phyloP scores from a whole-genome alignment of 2,329 filamentous ascomycete species.

The Eurotiales sp. region DNA sequence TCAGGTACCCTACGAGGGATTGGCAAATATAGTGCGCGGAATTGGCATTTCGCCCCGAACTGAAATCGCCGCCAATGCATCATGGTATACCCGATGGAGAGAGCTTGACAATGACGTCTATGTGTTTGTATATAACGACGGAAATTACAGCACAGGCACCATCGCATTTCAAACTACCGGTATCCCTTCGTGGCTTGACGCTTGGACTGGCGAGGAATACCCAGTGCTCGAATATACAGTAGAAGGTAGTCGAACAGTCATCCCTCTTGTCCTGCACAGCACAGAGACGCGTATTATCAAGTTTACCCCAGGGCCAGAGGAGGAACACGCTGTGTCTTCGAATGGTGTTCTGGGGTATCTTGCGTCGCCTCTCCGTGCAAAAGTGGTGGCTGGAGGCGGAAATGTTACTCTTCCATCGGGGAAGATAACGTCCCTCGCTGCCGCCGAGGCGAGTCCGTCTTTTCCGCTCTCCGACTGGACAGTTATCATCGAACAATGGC shows the following conservation, averaged over 20 bases:
- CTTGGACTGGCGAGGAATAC: slow-evolving; percentile 40
- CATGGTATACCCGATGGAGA: slow-evolving; percentile 38
- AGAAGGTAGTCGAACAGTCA: slow-evolving; percentile 23
- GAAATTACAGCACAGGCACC: slow-evolving; percentile 19
- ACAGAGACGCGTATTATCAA: slow-evolving; percentile 41
- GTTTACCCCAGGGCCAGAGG: slow-evolving; percentile 21
- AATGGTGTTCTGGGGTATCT: not conserved
- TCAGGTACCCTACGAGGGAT: slow-evolving; percentile 24
- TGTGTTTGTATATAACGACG: slow-evolving; percentile 41
- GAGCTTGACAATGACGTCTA: slow-evolving; percentile 27
- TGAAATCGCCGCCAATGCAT: slow-evolving; percentile 23
- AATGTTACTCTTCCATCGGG: slow-evolving; percentile 7
- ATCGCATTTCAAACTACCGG: slow-evolving; percentile 29
- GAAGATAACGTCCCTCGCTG: slow-evolving; percentile 5
- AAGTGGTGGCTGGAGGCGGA: not conserved
- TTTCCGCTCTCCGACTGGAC: slow-evolving; percentile 34
- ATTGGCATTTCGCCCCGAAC: slow-evolving; percentile 32
- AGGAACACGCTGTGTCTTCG: not conserved
- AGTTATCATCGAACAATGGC: slow-evolving; percentile 38
- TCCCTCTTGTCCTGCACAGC: slow-evolving; percentile 34
- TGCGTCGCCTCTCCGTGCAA: no score
- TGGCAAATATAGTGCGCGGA: slow-evolving; percentile 28
- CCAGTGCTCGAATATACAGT: slow-evolving; percentile 33
- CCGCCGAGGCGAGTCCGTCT: slow-evolving; percentile 10
- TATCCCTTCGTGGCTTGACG: slow-evolving; percentile 37